Base-by-base conservation (phyloP, 1,139 yeast species). In the Pichia sp. region DNA sequence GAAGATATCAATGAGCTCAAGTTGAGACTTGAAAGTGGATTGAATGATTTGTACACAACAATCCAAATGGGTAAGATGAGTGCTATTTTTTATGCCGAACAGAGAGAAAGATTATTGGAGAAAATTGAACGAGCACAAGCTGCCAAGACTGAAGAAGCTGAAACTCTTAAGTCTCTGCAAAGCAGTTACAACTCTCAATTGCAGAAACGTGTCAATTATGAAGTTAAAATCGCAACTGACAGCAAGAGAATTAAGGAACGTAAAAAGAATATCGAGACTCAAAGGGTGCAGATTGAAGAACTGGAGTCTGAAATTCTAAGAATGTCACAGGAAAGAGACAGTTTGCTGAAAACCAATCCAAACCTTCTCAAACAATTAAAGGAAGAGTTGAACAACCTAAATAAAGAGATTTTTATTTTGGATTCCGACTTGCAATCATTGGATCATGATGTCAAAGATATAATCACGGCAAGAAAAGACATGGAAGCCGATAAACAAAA, bases 21-120 rank as follows among this genome's bases (percentile, higher is more conserved):
- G 42, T 66, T 66, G 42, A 66, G 71, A 42, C 64, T 77, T 27
- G 81, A 75, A 52, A 57, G 66, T 4, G 71, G 73, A 0, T 75
- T 75, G 50, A 71, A 67, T 27, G 81, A 77, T 42, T 67, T 74
- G 11, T 64, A 67, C 7, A 34, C 26, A 11, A 16, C 11, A 6
- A n/a, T 34, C 2, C 16, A 34, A 34, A 34, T 23, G 26, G 16
- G 26, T 23, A 34, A 34, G 11, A 11, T 11, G 26, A 6, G 7
- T 6, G 36, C 7, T n/a, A 10, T 34, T 2, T 23, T 7, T n/a
- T 7, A 34, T 34, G 36, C 7, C 7, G 26, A 23, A 34, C n/a
- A 71, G 5, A 82, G 77, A 50, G 68, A 69, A 37, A 74, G 74
- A 49, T 58, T 68, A 36, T 56, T 76, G 26, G 83, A 77, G 49